phyloP scores from a whole-genome alignment of 2,329 filamentous ascomycete genomes.

The Periconia digitata region DNA sequence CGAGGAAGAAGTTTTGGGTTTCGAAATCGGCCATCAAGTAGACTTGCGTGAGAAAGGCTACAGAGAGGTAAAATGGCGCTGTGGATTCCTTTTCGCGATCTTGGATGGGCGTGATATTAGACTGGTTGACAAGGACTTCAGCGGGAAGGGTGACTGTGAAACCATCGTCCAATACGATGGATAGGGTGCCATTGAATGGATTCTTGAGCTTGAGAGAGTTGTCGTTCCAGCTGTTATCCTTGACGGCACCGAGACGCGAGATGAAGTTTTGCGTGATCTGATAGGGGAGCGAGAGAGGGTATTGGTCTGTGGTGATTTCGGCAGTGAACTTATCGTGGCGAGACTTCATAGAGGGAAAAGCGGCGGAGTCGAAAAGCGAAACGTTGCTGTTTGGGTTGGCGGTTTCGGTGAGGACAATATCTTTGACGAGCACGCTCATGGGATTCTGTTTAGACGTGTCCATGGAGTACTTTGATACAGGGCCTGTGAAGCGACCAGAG shows the following conservation, averaged over 20 bases:
- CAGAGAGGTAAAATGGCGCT: slow-evolving; percentile 40
- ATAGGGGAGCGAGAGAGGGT: slow-evolving; percentile 45
- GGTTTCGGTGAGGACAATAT: slow-evolving; percentile 41
- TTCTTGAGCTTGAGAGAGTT: slow-evolving; percentile 41
- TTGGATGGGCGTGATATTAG: slow-evolving; percentile 42
- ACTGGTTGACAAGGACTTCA: slow-evolving; percentile 41
- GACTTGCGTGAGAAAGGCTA: slow-evolving; percentile 46
- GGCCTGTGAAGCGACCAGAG: slow-evolving; percentile 44
- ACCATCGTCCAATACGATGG: slow-evolving; percentile 44
- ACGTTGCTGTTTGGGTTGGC: slow-evolving; percentile 28
- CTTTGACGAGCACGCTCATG: slow-evolving; percentile 43
- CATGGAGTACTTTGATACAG: slow-evolving; percentile 37
- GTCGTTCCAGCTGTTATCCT: slow-evolving; percentile 42
- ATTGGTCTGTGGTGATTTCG: slow-evolving; percentile 47
- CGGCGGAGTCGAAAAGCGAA: slow-evolving; percentile 36
- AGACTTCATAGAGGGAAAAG: slow-evolving; percentile 36
- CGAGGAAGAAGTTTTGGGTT: slow-evolving; percentile 44
- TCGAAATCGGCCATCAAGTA: slow-evolving; percentile 51
- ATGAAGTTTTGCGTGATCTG: slow-evolving; percentile 46
- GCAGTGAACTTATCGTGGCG: slow-evolving; percentile 40
- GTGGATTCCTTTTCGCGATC: slow-evolving; percentile 28
- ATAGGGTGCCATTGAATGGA: slow-evolving; percentile 43
- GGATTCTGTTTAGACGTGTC: slow-evolving; percentile 33
- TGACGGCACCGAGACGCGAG: slow-evolving; percentile 34
- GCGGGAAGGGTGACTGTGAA: slow-evolving; percentile 44